Percentiles rank a stretch among this genome's conserved stretches.
Evolutionary conservation across 2,329 filamentous ascomycete genomes (phyloP).

Genomic region (Cladobotryum mycophilum): DNA sequence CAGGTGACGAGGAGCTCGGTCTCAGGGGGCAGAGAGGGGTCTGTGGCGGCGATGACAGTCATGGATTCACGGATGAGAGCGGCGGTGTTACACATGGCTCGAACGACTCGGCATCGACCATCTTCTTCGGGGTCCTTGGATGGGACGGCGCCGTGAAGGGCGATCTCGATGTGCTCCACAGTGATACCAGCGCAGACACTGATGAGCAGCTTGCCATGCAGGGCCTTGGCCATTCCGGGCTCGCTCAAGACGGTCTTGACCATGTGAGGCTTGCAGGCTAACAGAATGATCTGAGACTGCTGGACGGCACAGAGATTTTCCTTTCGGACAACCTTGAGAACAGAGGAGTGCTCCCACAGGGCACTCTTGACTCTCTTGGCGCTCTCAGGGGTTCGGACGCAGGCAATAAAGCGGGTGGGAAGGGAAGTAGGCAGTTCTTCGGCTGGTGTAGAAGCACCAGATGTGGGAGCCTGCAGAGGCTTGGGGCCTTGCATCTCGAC

Average conservation of each 20-base stretch:
- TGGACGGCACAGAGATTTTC: conserved; percentile 63
- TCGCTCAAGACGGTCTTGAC: conserved; percentile 61
- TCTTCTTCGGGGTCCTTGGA: conserved; percentile 39
- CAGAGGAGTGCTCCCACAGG: conserved; percentile 55
- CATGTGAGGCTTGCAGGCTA: conserved; percentile 77
- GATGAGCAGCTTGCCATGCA: conserved; percentile 74
- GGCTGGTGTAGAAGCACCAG: conserved; percentile 37
- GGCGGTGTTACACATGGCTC: conserved; percentile 82
- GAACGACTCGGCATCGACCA: conserved; percentile 58
- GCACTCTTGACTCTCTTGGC: conserved; percentile 62
- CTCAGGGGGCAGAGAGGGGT: conserved; percentile 49
- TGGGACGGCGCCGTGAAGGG: conserved; percentile 52
- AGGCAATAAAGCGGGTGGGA: conserved; percentile 73
- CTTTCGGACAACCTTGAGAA: conserved; percentile 62
- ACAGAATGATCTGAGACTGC: conserved; percentile 65
- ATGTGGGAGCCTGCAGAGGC: conserved; percentile 37
- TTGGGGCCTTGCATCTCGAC: conserved; percentile 42
- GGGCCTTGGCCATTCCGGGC: conserved; percentile 63
- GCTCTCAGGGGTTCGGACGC: conserved; percentile 64
- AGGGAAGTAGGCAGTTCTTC: conserved; percentile 50
- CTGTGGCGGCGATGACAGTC: conserved; percentile 66
- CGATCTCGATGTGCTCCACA: conserved; percentile 58
- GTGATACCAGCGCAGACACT: conserved; percentile 75
- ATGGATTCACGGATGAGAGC: conserved; percentile 73
- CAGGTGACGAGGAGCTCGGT: conserved; percentile 58